A percentile compares a stretch with the other conserved stretches of the same genome.
Conservation (phyloP, 352 stramenopile genomes). For the Pythium pyrilobum region DNA sequence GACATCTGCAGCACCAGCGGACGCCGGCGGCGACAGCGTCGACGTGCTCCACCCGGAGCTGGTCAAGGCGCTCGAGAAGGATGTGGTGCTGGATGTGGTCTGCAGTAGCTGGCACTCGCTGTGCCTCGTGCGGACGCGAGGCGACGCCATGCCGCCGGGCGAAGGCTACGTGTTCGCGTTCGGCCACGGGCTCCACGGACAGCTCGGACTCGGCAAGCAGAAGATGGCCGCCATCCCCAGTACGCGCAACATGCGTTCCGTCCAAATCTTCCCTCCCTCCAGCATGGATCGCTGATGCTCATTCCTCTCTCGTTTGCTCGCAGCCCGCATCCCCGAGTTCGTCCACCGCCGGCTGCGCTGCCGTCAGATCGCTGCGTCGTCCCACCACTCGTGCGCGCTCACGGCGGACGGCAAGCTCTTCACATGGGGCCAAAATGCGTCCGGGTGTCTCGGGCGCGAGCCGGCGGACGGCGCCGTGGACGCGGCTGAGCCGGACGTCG, state of each 20-base stretch:
- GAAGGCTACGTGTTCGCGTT: constrained; percentile 62
- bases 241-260: too few species aligned
- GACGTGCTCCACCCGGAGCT: constrained; percentile 43
- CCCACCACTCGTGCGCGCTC: constrained; percentile 53
- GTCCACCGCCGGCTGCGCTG: constrained; percentile 48
- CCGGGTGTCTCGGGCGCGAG: constrained; percentile 46
- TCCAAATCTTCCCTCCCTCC: too few species aligned
- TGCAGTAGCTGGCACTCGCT: constrained; percentile 71
- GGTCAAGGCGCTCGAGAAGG: constrained; percentile 37
- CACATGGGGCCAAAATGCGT: constrained; percentile 60
- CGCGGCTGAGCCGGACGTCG: constrained; percentile 42
- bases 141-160: neutral
- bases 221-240: constrained; percentile 56
- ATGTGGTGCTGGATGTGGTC: constrained; percentile 52
- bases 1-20: neutral
- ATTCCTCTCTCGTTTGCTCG: neutral
- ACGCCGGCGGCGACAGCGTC: constrained; percentile 7
- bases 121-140: constrained; percentile 36
- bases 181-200: constrained; percentile 59
- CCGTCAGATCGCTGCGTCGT: constrained; percentile 38
- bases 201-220: constrained; percentile 71
- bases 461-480: constrained; percentile 21
- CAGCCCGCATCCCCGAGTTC: constrained; percentile 53
- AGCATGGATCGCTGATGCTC: too few species aligned
- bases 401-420: constrained; percentile 56